Evolutionary conservation across 805 yeast species (phyloP).

Genomic region (Middelhovenomyces tepae): DNA sequence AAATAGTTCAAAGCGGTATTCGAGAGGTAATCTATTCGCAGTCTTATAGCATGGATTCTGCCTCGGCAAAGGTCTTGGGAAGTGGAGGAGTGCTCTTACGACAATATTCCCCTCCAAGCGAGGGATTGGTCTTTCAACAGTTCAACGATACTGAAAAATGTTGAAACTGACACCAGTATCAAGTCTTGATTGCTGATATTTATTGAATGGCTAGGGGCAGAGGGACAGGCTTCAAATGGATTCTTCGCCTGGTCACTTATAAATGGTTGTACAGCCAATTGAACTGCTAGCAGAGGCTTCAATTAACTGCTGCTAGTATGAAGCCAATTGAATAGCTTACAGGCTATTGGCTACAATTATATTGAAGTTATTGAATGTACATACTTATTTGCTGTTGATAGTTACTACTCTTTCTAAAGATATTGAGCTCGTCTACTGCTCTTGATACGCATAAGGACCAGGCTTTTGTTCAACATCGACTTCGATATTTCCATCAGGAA

Average conservation of each 20-base stretch:
- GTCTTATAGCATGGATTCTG: slow-evolving; percentile 82
- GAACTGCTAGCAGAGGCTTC: too few relatives aligned
- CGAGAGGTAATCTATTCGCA: slow-evolving; percentile 88
- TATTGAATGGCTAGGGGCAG: too few relatives aligned
- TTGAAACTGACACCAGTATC: too few relatives aligned
- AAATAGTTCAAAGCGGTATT: slow-evolving; percentile 89
- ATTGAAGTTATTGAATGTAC: slow-evolving; percentile 2
- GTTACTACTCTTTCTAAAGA: background rate
- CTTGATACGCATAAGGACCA: slow-evolving; percentile 51
- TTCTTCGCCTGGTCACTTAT: too few relatives aligned
- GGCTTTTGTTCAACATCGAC: slow-evolving; percentile 46
- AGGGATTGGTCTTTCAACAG: slow-evolving; percentile 16
- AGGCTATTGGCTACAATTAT: too few relatives aligned
- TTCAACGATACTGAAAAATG: too few relatives aligned
- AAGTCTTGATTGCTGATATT: too few relatives aligned
- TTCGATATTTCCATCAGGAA: slow-evolving; percentile 43
- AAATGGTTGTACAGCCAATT: too few relatives aligned
- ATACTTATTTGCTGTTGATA: slow-evolving; percentile 1
- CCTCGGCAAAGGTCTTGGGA: slow-evolving; percentile 59
- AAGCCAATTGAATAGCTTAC: too few relatives aligned
- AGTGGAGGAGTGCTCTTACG: slow-evolving; percentile 72
- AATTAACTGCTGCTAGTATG: too few relatives aligned
- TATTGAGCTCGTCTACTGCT: slow-evolving; percentile 24
- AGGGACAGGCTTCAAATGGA: too few relatives aligned
- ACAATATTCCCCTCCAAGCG: slow-evolving; percentile 41